Conservation (phyloP, 2,329 filamentous ascomycete species). For the Myriosclerotinia duriaeana region DNA sequence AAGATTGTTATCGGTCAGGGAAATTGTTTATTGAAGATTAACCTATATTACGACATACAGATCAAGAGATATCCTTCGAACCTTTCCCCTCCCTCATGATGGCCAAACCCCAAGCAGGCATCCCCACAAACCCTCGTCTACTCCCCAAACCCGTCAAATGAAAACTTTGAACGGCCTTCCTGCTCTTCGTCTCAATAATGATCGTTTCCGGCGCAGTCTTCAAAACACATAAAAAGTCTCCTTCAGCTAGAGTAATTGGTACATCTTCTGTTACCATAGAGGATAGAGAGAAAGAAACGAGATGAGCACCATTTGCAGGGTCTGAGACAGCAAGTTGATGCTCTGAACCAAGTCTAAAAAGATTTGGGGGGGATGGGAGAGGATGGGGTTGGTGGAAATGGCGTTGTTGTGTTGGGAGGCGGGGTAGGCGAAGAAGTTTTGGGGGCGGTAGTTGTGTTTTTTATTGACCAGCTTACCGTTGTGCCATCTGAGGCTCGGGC, state of each 20-base stretch:
- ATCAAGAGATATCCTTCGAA: not conserved
- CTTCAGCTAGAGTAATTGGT: constrained; percentile 19
- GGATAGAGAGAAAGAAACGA: constrained; percentile 24
- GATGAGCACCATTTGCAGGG: constrained; percentile 25
- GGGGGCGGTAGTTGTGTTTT: too few relatives aligned
- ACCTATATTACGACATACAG: too few relatives aligned
- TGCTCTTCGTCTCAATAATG: constrained; percentile 4
- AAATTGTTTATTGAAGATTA: not conserved
- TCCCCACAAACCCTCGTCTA: constrained; percentile 16
- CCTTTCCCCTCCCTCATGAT: not conserved
- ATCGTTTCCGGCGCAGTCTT: constrained; percentile 19
- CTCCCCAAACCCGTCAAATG: constrained; percentile 27
- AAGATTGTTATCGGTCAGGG: not conserved
- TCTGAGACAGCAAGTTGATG: constrained; percentile 25
- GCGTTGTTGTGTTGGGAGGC: not conserved
- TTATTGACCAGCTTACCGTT: too few relatives aligned
- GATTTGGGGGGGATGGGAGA: constrained; percentile 24
- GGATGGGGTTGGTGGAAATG: constrained; percentile 23
- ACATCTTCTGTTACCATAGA: constrained; percentile 18
- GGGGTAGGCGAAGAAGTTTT: constrained; percentile 26
- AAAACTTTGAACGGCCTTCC: constrained; percentile 24
- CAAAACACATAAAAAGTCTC: constrained; percentile 28
- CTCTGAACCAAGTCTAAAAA: constrained; percentile 21
- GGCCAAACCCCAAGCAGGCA: too few relatives aligned
- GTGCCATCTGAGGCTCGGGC: too few relatives aligned